Conservation (phyloP, 2,329 filamentous ascomycete species). For the Neobulgaria alba region DNA sequence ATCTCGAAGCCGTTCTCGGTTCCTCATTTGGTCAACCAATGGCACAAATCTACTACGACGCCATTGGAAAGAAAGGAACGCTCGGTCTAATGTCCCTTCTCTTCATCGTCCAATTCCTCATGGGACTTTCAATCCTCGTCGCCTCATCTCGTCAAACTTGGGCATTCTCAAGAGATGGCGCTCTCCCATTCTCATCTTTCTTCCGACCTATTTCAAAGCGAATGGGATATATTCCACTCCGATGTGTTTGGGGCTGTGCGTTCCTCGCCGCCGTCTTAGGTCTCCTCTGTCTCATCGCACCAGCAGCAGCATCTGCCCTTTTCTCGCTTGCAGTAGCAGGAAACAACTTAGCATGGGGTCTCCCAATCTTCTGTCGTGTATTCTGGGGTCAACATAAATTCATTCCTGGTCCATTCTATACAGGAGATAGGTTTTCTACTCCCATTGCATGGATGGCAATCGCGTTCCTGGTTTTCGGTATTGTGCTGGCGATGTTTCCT, state of each 20-base stretch:
- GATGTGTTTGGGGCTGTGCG: conserved; percentile 46
- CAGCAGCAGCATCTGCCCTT: conserved; percentile 47
- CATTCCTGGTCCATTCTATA: conserved; percentile 50
- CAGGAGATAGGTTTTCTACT: conserved; percentile 39
- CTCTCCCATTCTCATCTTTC: conserved; percentile 49
- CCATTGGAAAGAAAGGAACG: conserved; percentile 49
- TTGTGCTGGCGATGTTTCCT: conserved; percentile 51
- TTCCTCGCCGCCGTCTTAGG: conserved; percentile 44
- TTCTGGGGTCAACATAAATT: conserved; percentile 51
- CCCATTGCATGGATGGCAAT: conserved; percentile 46
- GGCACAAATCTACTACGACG: conserved; percentile 50
- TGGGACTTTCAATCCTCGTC: conserved; percentile 49
- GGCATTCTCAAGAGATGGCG: conserved; percentile 53
- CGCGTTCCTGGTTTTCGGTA: conserved; percentile 45
- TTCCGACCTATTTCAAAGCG: conserved; percentile 43
- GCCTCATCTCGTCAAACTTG: conserved; percentile 52
- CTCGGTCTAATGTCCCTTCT: conserved; percentile 50
- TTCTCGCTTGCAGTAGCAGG: conserved; percentile 52
- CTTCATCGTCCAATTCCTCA: conserved; percentile 53
- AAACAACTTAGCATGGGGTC: conserved; percentile 52
- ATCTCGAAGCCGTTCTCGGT: conserved; percentile 40
- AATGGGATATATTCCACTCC: conserved; percentile 49
- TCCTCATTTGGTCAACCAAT: conserved; percentile 47
- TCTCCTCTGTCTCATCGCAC: conserved; percentile 48
- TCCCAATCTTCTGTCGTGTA: conserved; percentile 48